These are phyloP conservation scores for Pleurozium schreberi DNA, from an alignment of 225 moss, liverwort and hornwort species.

Conservation along the genomic window DNA sequence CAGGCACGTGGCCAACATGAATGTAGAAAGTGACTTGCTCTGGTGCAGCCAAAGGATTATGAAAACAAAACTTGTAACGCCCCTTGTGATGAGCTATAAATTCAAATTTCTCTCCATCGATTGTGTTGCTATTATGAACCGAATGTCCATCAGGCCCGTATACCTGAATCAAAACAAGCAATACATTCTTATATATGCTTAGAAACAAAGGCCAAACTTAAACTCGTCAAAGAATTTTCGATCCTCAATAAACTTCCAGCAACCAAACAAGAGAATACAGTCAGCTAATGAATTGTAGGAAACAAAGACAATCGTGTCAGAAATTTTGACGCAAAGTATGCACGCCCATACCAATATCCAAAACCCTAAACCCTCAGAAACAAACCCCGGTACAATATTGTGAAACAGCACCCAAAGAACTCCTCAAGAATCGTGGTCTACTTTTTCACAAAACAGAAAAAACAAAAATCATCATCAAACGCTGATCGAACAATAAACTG, in stretches of 20 bases:
- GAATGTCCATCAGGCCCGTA: slow-evolving; percentile 33
- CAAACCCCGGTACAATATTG: not conserved
- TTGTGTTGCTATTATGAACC: slow-evolving; percentile 23
- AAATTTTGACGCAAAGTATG: not conserved
- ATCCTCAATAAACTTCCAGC: not conserved
- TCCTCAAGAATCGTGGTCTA: not conserved
- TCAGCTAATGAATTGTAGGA: not conserved
- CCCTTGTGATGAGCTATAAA: slow-evolving; percentile 36
- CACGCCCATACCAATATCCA: not conserved
- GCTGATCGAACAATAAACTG: not conserved
- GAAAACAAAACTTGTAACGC: slow-evolving; percentile 58
- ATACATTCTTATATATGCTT: not conserved
- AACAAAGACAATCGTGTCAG: not conserved
- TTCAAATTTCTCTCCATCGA: slow-evolving; percentile 43
- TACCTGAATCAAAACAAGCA: slow-evolving; percentile 19
- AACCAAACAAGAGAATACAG: not conserved
- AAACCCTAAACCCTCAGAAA: slow-evolving; percentile 1
- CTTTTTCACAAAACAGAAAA: not conserved
- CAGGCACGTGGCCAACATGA: slow-evolving; percentile 56
- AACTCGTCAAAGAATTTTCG: not conserved
- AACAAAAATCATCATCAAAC: not conserved
- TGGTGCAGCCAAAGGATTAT: slow-evolving; percentile 35
- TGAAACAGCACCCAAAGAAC: not conserved
- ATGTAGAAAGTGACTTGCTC: slow-evolving; percentile 61
- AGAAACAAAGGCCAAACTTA: not conserved